Evolutionary conservation across 805 yeast genomes (phyloP).

Genomic region (Candida berthetii): DNA sequence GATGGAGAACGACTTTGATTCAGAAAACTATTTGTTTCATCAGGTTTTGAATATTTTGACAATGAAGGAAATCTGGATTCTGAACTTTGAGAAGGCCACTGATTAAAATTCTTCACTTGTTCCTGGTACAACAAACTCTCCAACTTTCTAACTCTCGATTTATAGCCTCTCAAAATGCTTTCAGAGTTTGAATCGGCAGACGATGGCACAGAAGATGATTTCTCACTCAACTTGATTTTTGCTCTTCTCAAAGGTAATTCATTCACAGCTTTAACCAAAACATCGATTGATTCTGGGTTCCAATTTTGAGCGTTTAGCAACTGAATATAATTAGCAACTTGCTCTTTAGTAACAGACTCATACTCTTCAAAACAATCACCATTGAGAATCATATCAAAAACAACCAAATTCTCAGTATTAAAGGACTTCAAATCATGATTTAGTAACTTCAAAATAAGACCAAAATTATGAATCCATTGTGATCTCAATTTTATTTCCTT

Average conservation of each 20-base stretch:
- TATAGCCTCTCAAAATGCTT: constrained; percentile 54
- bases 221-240: constrained; percentile 4
- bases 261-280: constrained; percentile 31
- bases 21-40: not conserved
- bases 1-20: not conserved
- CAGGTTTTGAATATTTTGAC: constrained; percentile 21
- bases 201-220: not conserved
- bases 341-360: constrained; percentile 12
- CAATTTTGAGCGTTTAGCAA: constrained; percentile 24
- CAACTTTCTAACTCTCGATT: constrained; percentile 65
- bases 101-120: constrained; percentile 47
- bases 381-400: constrained; percentile 12
- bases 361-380: not conserved
- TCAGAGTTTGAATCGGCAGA: constrained; percentile 5
- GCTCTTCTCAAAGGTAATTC: constrained; percentile 24
- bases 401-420: constrained; percentile 10
- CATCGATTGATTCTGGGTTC: constrained; percentile 25
- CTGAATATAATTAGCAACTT: constrained; percentile 29
- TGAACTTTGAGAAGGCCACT: constrained; percentile 29
- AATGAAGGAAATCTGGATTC: not conserved
- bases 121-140: constrained; percentile 76
- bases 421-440: constrained; percentile 15
- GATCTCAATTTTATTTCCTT: constrained; percentile 49
- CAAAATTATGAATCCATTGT: constrained; percentile 62
- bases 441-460: constrained; percentile 35